Evolutionary conservation across 345 rosid species (phyloP).

Genomic region (Pistacia vera): DNA sequence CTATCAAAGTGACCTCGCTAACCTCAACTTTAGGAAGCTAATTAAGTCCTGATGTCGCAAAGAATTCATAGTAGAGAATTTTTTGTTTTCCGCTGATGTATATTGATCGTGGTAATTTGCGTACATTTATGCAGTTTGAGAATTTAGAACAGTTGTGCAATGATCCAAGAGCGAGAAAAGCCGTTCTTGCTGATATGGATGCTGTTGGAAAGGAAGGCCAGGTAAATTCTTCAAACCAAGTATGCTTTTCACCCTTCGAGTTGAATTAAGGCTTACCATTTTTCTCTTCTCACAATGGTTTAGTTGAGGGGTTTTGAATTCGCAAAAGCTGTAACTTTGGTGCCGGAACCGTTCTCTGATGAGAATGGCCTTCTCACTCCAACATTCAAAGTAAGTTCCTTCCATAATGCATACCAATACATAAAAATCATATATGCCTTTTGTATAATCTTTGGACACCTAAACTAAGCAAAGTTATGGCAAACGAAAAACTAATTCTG

Average conservation of each 20-base stretch:
- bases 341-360: constrained; percentile 70
- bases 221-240: constrained; percentile 37
- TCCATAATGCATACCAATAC: not conserved
- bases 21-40: not conserved
- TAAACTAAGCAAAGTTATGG: not conserved
- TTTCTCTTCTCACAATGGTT: constrained; percentile 10
- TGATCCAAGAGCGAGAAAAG: constrained; percentile 57
- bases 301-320: constrained; percentile 75
- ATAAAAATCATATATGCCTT: no score
- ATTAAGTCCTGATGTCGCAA: not conserved
- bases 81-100: not conserved
- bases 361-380: constrained; percentile 89
- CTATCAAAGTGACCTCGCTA: not conserved
- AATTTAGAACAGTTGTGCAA: constrained; percentile 64
- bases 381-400: constrained; percentile 69
- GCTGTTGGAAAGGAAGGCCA: constrained; percentile 60
- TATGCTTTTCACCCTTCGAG: not conserved
- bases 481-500: not conserved
- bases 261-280: not conserved
- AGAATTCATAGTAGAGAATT: not conserved
- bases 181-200: constrained; percentile 84
- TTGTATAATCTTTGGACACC: not conserved
- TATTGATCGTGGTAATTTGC: not conserved
- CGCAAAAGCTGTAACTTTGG: constrained; percentile 84
- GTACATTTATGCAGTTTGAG: constrained; percentile 50